Evolutionary conservation across 495 filamentous ascomycete species (phyloP), one percentile per base, ranked within the genome.

Genomic region (Aspergillus sclerotiicarbonarius): DNA sequence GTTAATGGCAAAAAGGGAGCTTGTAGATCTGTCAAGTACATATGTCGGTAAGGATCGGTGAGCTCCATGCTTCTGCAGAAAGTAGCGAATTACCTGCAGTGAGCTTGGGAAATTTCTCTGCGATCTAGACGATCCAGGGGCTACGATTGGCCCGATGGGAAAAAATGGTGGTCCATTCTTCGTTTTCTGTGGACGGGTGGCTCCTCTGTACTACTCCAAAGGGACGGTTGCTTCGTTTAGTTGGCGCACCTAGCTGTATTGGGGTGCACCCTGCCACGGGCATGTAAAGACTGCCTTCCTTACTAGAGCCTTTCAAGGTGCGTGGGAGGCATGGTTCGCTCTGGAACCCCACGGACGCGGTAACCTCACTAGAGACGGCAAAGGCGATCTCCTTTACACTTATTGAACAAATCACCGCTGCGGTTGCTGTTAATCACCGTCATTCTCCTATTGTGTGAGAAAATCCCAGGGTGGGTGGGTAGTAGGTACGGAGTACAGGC

Each of bases 31-130:
- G 51, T 52, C 52, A 46, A 55, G 16, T 33, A 25, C 46, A 50
- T 54, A 60, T 60, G 57, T 35, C 21, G 57, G 57, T 32, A 56
- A 55, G 58, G 58, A 47, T 60, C 58, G 25, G 46, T 51, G 58
- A 60, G 37, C 58, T 60, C 50, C 50, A 53, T 47, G 12, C 39
- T 51, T 50, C 46, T 56, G 58, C 58, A 60, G 58, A 10, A 46
- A 50, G 21, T 32, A 51, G 12, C 52, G 49, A 55, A 60, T 60
- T 43, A 60, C 58, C 53, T 60, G 58, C 58, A 60, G 58, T 45
- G 37, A 60, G 58, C 30, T 43, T 55, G 46, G 37, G 41, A 44
- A 51, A 44, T 51, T 46, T 31, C 30, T 30, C 30, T 41, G 53
- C 52, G 53, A 55, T 51, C 47, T 55, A 45, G 25, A 7, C 31